Percentiles rank a stretch among this genome's conserved stretches.
phyloP scores from a whole-genome alignment of 345 rosid species.

The Nasturtium officinale region DNA sequence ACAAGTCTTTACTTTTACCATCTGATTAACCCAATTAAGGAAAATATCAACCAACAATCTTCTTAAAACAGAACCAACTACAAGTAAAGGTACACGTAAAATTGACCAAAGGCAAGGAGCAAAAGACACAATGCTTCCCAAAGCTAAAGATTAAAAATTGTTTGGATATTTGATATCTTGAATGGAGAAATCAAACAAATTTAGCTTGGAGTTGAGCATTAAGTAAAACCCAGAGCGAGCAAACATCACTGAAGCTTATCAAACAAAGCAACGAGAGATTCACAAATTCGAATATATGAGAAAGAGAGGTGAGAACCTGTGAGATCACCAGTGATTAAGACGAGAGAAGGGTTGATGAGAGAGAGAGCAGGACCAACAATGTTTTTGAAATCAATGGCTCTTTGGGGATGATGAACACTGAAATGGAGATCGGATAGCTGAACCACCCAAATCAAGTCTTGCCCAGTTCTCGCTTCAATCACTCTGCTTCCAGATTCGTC shows the following conservation, averaged over 20 bases:
- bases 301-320: slow-evolving; percentile 56
- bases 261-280: neutral
- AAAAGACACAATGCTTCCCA: neutral
- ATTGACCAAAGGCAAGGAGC: neutral
- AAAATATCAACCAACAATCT: slow-evolving; percentile 14
- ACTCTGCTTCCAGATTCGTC: slow-evolving; percentile 47
- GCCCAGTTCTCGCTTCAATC: slow-evolving; percentile 58
- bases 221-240: neutral
- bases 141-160: slow-evolving; percentile 9
- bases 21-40: slow-evolving; percentile 49
- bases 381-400: slow-evolving; percentile 70
- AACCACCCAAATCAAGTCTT: slow-evolving; percentile 84
- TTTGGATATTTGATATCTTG: neutral
- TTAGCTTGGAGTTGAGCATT: neutral
- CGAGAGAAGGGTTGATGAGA: slow-evolving; percentile 81
- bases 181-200: neutral
- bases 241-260: slow-evolving; percentile 1
- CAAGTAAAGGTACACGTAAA: neutral
- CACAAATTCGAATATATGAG: neutral
- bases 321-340: slow-evolving; percentile 93
- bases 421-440: slow-evolving; percentile 99
- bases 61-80: slow-evolving; percentile 6
- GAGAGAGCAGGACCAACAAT: slow-evolving; percentile 68
- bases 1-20: slow-evolving; percentile 87
- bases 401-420: slow-evolving; percentile 86